These are phyloP conservation scores for Backusella liffmaniae DNA, from an alignment of 192 early-diverging fungal species.

Conservation along the genomic window DNA sequence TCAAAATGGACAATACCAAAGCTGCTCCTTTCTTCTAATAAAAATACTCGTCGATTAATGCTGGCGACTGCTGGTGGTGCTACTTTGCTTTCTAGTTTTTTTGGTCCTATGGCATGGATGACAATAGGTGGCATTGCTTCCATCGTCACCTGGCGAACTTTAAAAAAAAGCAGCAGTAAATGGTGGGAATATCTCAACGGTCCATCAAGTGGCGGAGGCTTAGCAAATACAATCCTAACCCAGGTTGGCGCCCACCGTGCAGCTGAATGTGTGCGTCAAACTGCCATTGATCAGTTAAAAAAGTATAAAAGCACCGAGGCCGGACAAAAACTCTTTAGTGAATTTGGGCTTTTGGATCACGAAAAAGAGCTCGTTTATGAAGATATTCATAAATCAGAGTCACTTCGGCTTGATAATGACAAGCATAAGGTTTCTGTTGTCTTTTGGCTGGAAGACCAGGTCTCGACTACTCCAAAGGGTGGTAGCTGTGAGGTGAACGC, in stretches of 20 bases:
- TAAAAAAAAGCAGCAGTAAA: slow-evolving; percentile 8
- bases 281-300: slow-evolving; percentile 6
- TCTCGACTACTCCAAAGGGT: background rate
- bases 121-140: slow-evolving; percentile 12
- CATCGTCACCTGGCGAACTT: background rate
- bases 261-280: slow-evolving; percentile 17
- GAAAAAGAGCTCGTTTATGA: background rate
- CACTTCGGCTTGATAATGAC: background rate
- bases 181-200: slow-evolving; percentile 13
- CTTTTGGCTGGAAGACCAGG: slow-evolving; percentile 7
- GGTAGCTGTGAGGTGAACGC: slow-evolving; percentile 7
- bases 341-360: slow-evolving; percentile 8
- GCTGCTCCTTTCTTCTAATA: background rate
- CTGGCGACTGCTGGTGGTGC: background rate
- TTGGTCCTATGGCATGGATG: slow-evolving; percentile 11
- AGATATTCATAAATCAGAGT: background rate
- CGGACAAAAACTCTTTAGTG: background rate
- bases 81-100: background rate
- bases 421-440: background rate
- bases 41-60: background rate
- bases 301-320: background rate
- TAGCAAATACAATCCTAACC: background rate
- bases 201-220: background rate
- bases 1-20: slow-evolving; percentile 11
- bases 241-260: slow-evolving; percentile 19